These are phyloP conservation scores for Alternaria ventricosa DNA, from an alignment of 2,329 filamentous ascomycete genomes.

Conservation along the genomic window DNA sequence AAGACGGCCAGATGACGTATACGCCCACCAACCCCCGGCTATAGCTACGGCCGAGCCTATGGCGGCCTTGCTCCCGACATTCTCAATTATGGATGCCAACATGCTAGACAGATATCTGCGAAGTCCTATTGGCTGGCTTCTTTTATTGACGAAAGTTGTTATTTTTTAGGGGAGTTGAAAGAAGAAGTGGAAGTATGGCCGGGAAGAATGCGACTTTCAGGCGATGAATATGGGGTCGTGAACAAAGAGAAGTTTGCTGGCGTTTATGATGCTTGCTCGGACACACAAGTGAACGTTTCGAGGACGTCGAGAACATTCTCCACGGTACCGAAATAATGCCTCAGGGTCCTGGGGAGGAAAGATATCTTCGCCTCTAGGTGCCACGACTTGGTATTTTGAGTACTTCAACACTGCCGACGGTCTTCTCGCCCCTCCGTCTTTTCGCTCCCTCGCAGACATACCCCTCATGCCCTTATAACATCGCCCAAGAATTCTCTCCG, in stretches of 20 bases:
- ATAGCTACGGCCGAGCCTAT: not conserved
- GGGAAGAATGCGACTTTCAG: not conserved
- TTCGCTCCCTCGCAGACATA: not conserved
- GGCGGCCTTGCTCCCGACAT: not conserved
- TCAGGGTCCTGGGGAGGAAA: not conserved
- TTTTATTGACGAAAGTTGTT: not conserved
- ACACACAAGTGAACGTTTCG: not conserved
- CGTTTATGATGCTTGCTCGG: not conserved
- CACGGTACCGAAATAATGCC: not conserved
- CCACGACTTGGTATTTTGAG: not conserved
- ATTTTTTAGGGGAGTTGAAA: not conserved
- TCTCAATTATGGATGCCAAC: not conserved
- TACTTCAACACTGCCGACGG: not conserved
- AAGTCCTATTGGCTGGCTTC: not conserved
- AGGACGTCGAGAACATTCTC: not conserved
- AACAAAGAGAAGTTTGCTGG: not conserved
- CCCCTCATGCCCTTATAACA: not conserved
- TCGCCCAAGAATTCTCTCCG: not conserved
- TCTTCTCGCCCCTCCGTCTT: not conserved
- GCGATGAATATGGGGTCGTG: not conserved
- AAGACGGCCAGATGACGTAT: not conserved
- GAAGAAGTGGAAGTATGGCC: not conserved
- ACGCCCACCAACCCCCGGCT: not conserved
- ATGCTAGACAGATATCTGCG: not conserved
- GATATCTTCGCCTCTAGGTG: not conserved